A percentile compares a stretch with the other conserved stretches of the same genome.
Conservation (phyloP, 2,329 filamentous ascomycete species). For the Plenodomus lindquistii region DNA sequence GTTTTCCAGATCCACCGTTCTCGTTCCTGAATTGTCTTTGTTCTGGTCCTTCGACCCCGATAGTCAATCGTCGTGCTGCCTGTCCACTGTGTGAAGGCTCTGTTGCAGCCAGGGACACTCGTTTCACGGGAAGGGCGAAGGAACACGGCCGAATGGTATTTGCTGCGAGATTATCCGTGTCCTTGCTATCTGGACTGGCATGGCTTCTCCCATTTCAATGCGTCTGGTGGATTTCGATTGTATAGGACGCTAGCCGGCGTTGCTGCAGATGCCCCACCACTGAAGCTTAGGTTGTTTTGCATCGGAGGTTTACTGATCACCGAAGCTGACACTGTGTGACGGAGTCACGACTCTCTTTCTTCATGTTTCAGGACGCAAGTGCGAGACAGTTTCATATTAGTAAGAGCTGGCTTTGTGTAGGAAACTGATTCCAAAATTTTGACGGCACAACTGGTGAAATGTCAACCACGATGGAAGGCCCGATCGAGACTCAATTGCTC, state of each 20-base stretch:
- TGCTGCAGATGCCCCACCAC: neutral
- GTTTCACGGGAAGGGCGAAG: neutral
- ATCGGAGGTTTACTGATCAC: neutral
- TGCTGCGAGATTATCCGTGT: neutral
- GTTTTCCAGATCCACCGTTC: neutral
- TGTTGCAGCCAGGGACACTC: neutral
- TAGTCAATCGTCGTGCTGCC: neutral
- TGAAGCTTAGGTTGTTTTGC: neutral
- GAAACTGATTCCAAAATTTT: neutral
- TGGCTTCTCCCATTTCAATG: neutral
- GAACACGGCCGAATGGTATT: neutral
- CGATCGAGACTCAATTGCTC: constrained; percentile 23
- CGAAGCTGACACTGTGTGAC: neutral
- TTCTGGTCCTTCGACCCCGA: neutral
- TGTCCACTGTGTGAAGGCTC: neutral
- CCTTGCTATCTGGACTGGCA: neutral
- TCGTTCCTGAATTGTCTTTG: neutral
- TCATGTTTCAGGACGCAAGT: neutral
- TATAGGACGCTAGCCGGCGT: neutral
- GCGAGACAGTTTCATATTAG: neutral
- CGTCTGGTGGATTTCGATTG: neutral
- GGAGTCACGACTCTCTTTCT: neutral
- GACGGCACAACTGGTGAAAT: neutral
- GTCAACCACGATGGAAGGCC: constrained; percentile 1
- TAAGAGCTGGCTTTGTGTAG: neutral